Evolutionary conservation across 176 grass and related monocot genomes (phyloP).

Genomic region (Oryza meyeriana): DNA sequence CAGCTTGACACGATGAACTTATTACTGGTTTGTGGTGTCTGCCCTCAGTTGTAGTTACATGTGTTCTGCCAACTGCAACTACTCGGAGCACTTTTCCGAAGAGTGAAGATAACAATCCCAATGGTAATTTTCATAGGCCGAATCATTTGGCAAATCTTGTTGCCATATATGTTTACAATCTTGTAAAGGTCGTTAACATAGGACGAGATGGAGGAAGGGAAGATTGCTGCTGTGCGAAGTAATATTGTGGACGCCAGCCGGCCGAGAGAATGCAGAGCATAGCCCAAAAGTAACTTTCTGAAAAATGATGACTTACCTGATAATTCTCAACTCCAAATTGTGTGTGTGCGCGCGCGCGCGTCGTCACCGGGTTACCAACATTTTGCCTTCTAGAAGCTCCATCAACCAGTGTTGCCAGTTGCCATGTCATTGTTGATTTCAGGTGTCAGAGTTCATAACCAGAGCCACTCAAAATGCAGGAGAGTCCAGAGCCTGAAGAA

Average conservation of each 20-base stretch:
- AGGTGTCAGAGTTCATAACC: background rate
- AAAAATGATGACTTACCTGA: background rate
- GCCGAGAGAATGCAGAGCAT: background rate
- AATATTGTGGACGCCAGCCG: background rate
- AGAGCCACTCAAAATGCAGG: background rate
- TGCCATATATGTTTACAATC: background rate
- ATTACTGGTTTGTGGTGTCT: no score
- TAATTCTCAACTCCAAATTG: background rate
- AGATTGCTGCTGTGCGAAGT: slow-evolving; percentile 12
- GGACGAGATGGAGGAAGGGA: background rate
- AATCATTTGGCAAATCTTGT: background rate
- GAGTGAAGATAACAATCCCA: background rate
- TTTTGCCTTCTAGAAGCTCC: slow-evolving; percentile 9
- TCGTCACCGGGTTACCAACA: background rate
- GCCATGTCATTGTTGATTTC: background rate
- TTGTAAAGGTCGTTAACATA: background rate
- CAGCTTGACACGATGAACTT: background rate
- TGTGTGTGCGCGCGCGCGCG: background rate
- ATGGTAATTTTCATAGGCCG: background rate
- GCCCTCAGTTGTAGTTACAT: background rate
- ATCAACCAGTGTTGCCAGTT: background rate
- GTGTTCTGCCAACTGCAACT: background rate
- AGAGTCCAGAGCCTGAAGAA: background rate
- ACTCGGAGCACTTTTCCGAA: background rate
- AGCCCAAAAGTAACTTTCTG: background rate